Evolutionary conservation across 1,284 basidiomycete species (phyloP), one percentile per base, ranked within the genome.

Genomic region (Stereum hirsutum): DNA sequence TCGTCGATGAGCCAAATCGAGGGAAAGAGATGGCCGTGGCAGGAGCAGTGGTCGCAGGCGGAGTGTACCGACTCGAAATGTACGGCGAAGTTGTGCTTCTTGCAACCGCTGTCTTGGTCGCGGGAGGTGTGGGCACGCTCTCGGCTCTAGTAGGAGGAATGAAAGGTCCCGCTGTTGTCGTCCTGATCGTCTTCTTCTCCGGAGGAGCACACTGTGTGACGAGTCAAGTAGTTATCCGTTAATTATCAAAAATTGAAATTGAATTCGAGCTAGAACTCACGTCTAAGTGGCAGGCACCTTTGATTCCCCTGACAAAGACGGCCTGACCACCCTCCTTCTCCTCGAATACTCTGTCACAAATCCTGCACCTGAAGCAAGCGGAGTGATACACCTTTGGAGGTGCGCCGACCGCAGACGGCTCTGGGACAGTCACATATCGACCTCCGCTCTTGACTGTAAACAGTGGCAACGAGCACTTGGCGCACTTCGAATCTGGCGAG

Each of bases 201-300:
- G 68, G 62, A 20, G 81, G 77, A 6, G 76, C 72, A 54, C 84
- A 87, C 82, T 87, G 52, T 35, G 40, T 48, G 46, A 25, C 44
- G 34, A 43, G 40, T 48, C 43, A 49, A 30, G 32, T 46, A 26
- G 41, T 34, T 37, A 6, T 46, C 11, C 35, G 20, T 28, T 36
- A 28, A n/a, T 28, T 19, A 6, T 32, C 14, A 14, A n/a, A 17
- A 20, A 23, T 19, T 19, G 6, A 15, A 30, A 42, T 46, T 21
- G 42, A 15, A 44, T 20, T 37, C 32, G 40, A 32, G 39, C 34
- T 24, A 44, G 38, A 6, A 62, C 74, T 52, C 49, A 86, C 85
- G 62, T 81, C 72, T 19, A 78, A 57, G 63, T 89, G 85, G 55
- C 78, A 83, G 41, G 78, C 76, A n/a, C 82, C 81, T 28, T 66